phyloP scores from a whole-genome alignment of 164 flowering plant genomes.

The Litsea cubeba region DNA sequence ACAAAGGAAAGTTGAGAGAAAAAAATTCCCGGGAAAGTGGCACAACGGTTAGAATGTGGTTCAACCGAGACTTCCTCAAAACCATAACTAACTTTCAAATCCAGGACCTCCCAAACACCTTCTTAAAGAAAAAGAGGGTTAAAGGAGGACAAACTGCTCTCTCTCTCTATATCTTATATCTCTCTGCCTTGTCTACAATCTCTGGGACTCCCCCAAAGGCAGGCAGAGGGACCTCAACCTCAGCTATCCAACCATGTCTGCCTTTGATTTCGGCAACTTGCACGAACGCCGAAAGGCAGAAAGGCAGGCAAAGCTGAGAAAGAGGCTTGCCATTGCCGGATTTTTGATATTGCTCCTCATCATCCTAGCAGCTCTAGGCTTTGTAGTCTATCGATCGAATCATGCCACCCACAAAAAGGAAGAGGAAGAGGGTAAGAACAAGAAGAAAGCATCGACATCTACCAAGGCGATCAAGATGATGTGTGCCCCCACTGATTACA shows the following conservation, averaged over 20 bases:
- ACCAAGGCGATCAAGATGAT: constrained; percentile 27
- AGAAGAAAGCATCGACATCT: constrained; percentile 6
- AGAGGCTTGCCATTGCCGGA: constrained; percentile 8
- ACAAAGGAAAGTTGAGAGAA: too few species aligned
- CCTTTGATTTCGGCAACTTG: constrained; percentile 22
- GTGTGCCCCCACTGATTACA: constrained; percentile 47
- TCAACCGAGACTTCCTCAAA: constrained; percentile 14
- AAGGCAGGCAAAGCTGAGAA: constrained; percentile 13
- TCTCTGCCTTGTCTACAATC: constrained; percentile 9
- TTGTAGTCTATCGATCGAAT: not conserved
- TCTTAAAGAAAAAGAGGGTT: constrained; percentile 6
- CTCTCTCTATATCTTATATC: constrained; percentile 12
- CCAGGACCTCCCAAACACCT: not conserved
- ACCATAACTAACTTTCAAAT: constrained; percentile 20
- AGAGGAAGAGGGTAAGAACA: not conserved
- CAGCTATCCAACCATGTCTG: constrained; percentile 12
- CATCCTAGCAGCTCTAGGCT: not conserved
- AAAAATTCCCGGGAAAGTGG: not conserved
- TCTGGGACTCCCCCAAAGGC: constrained; percentile 1
- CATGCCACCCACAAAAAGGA: not conserved
- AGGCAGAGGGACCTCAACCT: constrained; percentile 6
- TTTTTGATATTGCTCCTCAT: not conserved
- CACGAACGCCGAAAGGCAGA: constrained; percentile 25
- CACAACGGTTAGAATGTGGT: constrained; percentile 7
- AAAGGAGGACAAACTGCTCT: too few species aligned